phyloP scores from a whole-genome alignment of 352 stramenopile species.

The Pythium oligandrum region DNA sequence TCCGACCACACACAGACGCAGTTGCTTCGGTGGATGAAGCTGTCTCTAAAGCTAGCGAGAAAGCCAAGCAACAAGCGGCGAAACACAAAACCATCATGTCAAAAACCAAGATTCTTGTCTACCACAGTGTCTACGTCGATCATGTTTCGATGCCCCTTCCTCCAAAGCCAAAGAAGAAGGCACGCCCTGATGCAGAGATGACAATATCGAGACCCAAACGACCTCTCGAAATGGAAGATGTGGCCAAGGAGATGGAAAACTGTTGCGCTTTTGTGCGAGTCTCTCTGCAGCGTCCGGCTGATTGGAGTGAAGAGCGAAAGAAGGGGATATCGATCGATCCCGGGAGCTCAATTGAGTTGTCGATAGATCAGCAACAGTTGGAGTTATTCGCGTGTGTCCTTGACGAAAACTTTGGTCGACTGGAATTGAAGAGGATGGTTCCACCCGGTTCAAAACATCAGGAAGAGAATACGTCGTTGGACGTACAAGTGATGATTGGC shows the following conservation, averaged over 20 bases:
- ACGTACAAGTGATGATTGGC: constrained; percentile 41
- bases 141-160: constrained; percentile 35
- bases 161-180: constrained; percentile 15
- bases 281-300: constrained; percentile 20
- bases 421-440: constrained; percentile 7
- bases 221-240: constrained; percentile 37
- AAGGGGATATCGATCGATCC: neutral
- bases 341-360: constrained; percentile 20
- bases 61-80: constrained; percentile 1
- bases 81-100: constrained; percentile 18
- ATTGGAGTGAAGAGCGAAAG: constrained; percentile 24
- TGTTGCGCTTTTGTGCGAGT: constrained; percentile 39
- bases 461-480: constrained; percentile 39
- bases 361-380: constrained; percentile 55
- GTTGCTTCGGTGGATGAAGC: constrained; percentile 36
- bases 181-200: neutral
- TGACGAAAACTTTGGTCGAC: constrained; percentile 50
- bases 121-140: constrained; percentile 42
- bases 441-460: constrained; percentile 6
- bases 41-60: constrained; percentile 10
- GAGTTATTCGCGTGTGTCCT: constrained; percentile 57
- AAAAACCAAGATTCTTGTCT: constrained; percentile 28
- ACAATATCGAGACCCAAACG: constrained; percentile 8
- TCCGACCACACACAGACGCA: constrained; percentile 25
- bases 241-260: constrained; percentile 51